Conservation (phyloP, 2,329 filamentous ascomycete genomes). For the Chalaropsis ovoidea region DNA sequence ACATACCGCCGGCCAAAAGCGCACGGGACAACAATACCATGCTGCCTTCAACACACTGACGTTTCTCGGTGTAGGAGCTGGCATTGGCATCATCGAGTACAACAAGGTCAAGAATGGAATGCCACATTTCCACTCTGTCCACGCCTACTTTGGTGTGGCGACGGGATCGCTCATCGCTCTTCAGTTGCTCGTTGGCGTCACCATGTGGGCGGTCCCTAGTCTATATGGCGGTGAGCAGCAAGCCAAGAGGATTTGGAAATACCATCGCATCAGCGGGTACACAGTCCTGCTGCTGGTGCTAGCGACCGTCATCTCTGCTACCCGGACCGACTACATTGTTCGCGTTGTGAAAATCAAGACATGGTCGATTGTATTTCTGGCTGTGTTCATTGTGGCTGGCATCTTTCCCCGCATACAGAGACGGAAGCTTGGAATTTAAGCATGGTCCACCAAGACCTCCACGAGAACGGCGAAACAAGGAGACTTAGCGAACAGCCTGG, state of each 20-base stretch:
- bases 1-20: conserved; percentile 63
- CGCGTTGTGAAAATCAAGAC: conserved; percentile 59
- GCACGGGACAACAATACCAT: conserved; percentile 51
- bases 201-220: conserved; percentile 64
- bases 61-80: conserved; percentile 51
- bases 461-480: conserved; percentile 4
- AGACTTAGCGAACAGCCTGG: too few relatives aligned
- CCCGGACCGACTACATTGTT: conserved; percentile 63
- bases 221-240: conserved; percentile 70
- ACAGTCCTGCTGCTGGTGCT: conserved; percentile 58
- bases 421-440: conserved; percentile 58
- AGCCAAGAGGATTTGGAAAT: conserved; percentile 81
- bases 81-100: conserved; percentile 62
- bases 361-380: conserved; percentile 62
- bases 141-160: conserved; percentile 71
- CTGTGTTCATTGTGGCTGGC: conserved; percentile 57
- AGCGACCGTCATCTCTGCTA: conserved; percentile 64
- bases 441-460: not conserved
- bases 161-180: conserved; percentile 59
- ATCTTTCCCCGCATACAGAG: conserved; percentile 69
- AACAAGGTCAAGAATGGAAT: conserved; percentile 66
- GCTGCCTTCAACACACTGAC: conserved; percentile 58
- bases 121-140: conserved; percentile 66
- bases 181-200: conserved; percentile 71
- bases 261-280: conserved; percentile 73